Conservation (phyloP, 2,329 filamentous ascomycete genomes). For the Scortechinia acanthostroma region DNA sequence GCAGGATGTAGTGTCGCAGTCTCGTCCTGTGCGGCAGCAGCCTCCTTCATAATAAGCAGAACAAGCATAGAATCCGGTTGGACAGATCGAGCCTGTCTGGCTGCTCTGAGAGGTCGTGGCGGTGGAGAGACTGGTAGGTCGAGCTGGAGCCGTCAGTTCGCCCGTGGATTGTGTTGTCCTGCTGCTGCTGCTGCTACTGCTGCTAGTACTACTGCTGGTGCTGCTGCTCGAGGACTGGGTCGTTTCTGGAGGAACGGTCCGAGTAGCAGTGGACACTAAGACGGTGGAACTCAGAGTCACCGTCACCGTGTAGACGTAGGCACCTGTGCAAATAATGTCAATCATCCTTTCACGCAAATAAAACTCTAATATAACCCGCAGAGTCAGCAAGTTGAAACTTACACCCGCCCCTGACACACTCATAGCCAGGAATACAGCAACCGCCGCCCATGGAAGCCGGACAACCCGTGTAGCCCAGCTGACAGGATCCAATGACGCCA, state of each 20-base stretch:
- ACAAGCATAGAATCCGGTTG: neutral
- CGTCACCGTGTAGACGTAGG: neutral
- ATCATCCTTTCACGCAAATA: too few species aligned
- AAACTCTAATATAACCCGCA: too few species aligned
- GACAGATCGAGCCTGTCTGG: neutral
- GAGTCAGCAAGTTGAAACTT: constrained; percentile 9
- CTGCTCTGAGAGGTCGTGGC: neutral
- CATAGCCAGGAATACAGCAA: constrained; percentile 53
- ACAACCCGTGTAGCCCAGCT: constrained; percentile 43
- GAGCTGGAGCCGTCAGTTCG: neutral
- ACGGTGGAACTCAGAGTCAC: neutral
- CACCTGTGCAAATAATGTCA: neutral
- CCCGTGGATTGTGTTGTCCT: neutral
- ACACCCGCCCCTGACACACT: constrained; percentile 49
- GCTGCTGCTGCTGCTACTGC: neutral
- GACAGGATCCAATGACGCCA: constrained; percentile 37
- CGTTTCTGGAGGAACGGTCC: neutral
- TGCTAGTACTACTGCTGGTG: neutral
- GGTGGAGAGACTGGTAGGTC: neutral
- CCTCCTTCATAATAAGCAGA: neutral
- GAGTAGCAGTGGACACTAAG: neutral
- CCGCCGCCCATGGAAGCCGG: constrained; percentile 44
- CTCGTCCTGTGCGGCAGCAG: neutral
- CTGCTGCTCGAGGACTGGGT: neutral
- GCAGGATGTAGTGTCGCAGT: neutral